Evolutionary conservation across 192 early-diverging fungal genomes (phyloP).

Genomic region (Coemansia reversa): DNA sequence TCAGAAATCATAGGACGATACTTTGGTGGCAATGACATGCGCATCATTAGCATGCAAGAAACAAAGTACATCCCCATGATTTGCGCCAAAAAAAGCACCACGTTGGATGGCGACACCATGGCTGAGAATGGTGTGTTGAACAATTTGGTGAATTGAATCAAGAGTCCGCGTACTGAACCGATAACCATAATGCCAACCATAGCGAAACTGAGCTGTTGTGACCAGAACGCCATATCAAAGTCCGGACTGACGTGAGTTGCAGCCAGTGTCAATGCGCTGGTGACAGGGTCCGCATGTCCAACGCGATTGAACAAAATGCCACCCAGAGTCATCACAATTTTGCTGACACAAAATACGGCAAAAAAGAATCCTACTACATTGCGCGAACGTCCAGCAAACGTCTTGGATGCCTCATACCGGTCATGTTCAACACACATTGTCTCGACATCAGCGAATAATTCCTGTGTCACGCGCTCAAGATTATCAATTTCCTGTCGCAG

Average conservation of each 20-base stretch:
- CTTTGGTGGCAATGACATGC: constrained; percentile 79
- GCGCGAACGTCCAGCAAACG: constrained; percentile 73
- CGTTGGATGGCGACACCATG: constrained; percentile 70
- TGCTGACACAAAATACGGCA: constrained; percentile 87
- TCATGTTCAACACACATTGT: constrained; percentile 73
- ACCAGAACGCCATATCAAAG: constrained; percentile 81
- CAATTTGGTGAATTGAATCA: constrained; percentile 80
- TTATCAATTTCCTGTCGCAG: constrained; percentile 48
- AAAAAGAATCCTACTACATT: constrained; percentile 85
- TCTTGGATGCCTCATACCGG: constrained; percentile 62
- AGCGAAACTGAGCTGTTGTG: constrained; percentile 89
- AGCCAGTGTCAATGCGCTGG: constrained; percentile 70
- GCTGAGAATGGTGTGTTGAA: constrained; percentile 66
- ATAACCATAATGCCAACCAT: constrained; percentile 90
- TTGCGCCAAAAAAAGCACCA: constrained; percentile 79
- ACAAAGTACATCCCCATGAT: constrained; percentile 94
- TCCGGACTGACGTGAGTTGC: constrained; percentile 63
- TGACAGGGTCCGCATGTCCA: constrained; percentile 81
- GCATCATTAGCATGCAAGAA: constrained; percentile 89
- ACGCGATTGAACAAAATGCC: constrained; percentile 76
- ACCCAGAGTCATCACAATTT: constrained; percentile 75
- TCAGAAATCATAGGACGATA: constrained; percentile 80
- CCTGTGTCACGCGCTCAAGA: constrained; percentile 64
- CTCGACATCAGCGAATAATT: constrained; percentile 78
- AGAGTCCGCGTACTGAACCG: constrained; percentile 81